Evolutionary conservation across 176 grass and related monocot genomes (phyloP), one percentile per base, ranked within the genome.

Genomic region (Zea luxurians): DNA sequence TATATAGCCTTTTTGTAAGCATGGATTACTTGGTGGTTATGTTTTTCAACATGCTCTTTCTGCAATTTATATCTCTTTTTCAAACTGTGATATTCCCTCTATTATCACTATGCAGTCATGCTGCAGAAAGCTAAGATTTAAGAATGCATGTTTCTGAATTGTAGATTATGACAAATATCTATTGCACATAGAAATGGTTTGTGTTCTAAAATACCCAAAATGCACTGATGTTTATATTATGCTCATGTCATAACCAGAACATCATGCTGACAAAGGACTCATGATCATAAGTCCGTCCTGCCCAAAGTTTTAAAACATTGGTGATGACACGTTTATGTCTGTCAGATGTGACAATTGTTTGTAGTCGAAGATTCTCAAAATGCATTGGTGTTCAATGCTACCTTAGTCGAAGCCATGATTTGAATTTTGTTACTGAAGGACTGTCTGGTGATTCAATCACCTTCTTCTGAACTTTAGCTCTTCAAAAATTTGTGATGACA

Each of bases 71-170:
- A 8, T 67, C 62, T 74, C 34, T 58, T 61, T 54, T 16, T 67
- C 8, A 9, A 18, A 76, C 42, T 70, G 4, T 20, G 48, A 47
- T 67, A 43, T 73, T 45, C 4, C 4, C 10, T 10, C 16, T 47
- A 13, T 78, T 10, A 60, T 70, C 64, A 76, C 27, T 48, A 10
- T 78, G 43, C 20, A 12, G 9, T 38, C 42, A 15, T 78, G 43
- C 38, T 35, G n/a, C 44, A 74, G 49, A 57, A 37, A 40, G 13
- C 73, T 75, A 62, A 37, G 6, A 78, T 50, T 78, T 65, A 66
- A 40, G 34, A 70, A 70, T 70, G 37, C 16, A 36, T 67, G 16
- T 83, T 78, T 79, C 67, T 59, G 18, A 68, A 38, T 73, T 75
- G 60, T 59, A 18, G 49, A 37, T 73, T 75, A 61, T 55, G 42